These are phyloP conservation scores for Neurospora intermedia DNA, from an alignment of 495 filamentous ascomycete genomes.

Conservation along the genomic window DNA sequence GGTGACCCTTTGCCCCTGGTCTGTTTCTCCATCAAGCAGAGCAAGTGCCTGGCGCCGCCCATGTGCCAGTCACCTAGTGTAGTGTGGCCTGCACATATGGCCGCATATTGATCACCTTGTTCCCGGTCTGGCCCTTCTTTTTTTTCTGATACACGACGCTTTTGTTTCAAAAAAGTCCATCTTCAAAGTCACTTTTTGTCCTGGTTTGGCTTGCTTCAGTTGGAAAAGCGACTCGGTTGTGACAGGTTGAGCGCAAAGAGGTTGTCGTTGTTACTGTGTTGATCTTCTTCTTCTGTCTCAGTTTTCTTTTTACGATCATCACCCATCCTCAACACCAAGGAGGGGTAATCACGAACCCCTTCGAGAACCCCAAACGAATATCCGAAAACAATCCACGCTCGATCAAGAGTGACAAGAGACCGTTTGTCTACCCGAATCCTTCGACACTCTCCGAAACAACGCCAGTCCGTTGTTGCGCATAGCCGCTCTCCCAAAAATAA, in stretches of 20 bases:
- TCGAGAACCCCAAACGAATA: neutral
- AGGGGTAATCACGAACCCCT: slow-evolving; percentile 1
- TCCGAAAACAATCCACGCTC: neutral
- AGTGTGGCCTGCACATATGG: slow-evolving; percentile 23
- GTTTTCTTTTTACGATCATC: neutral
- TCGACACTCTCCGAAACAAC: slow-evolving; percentile 3
- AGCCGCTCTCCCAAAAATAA: neutral
- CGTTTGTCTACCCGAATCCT: slow-evolving; percentile 3
- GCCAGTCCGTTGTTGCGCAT: neutral
- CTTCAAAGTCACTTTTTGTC: neutral
- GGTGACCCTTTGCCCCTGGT: neutral
- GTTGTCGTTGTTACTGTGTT: neutral
- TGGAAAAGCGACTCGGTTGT: neutral
- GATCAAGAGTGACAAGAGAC: neutral
- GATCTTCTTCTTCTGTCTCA: neutral
- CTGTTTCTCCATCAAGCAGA: neutral
- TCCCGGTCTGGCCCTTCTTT: slow-evolving; percentile 8
- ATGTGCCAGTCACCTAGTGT: neutral
- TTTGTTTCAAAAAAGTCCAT: slow-evolving; percentile 5
- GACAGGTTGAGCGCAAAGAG: neutral
- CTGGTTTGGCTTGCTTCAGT: neutral
- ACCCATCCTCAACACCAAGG: slow-evolving; percentile 1
- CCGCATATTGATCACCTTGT: slow-evolving; percentile 26
- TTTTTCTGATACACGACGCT: slow-evolving; percentile 1
- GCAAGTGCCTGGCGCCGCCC: neutral